Base-by-base conservation (phyloP, 768 basidiomycete genomes). In the Russula foetens region DNA sequence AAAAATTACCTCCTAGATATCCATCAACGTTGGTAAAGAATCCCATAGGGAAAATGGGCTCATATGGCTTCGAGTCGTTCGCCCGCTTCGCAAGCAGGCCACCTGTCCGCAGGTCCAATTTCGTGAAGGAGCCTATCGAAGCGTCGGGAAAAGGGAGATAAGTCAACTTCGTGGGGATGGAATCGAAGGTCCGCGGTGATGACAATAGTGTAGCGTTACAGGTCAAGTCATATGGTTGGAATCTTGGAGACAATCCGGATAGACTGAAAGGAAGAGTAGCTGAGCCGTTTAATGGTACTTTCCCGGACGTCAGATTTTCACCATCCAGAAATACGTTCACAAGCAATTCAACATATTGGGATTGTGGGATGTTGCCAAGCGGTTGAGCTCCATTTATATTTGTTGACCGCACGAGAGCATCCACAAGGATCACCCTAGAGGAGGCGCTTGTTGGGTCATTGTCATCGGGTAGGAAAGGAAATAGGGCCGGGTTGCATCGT, bases 21-120 rank as follows among this genome's bases (percentile, higher is more conserved):
- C 70, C 69, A 43, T 78, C 80, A 49, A 86, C 85, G 7, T 76
- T 70, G 0, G 88, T 83, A 65, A 89, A 91, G 70, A 87, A 92
- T 0, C 89, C 89, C 47, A 88, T 79, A 0, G 90, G 88, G 58
- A 91, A 70, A 14, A 85, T 70, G 0, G 78, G 72, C 61, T 75
- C 68, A 61, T 71, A 73, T 2, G 48, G 29, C 11, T 64, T 70
- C 0, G 50, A 59, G 11, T 51, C 56, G 4, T 66, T 65, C 35
- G 49, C 70, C 57, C 72, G 73, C 53, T 76, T 76, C 4, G 71
- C 72, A 66, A 79, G 71, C 41, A 81, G 63, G 8, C 74, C 73
- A 1, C 79, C 80, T 0, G 77, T 78, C 26, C 76, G 71, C 63
- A 75, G 56, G 60, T 82, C 81, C 14, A 78, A 74, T 68, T 81